These are phyloP conservation scores for Hura crepitans DNA, from an alignment of 441 rosid species.

Conservation along the genomic window DNA sequence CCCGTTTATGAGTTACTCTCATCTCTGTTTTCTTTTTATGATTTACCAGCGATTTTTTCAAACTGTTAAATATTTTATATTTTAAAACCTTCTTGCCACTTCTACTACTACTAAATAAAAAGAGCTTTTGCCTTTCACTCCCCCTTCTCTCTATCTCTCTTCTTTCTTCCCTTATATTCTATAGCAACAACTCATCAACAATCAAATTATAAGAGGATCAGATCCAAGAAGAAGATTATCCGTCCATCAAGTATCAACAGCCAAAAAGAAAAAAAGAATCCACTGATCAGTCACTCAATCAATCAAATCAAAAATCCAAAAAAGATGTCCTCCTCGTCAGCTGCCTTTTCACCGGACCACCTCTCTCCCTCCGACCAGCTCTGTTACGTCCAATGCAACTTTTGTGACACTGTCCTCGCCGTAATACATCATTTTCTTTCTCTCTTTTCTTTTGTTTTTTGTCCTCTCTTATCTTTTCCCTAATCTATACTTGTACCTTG, in stretches of 20 bases:
- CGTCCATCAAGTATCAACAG: constrained; percentile 30
- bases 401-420: constrained; percentile 84
- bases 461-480: constrained; percentile 3
- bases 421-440: constrained; percentile 31
- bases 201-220: constrained; percentile 55
- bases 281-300: constrained; percentile 64
- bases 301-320: constrained; percentile 43
- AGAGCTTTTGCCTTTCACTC: constrained; percentile 10
- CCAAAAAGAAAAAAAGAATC: constrained; percentile 18
- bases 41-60: constrained; percentile 21
- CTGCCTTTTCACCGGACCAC: constrained; percentile 80
- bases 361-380: constrained; percentile 92
- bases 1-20: constrained; percentile 1
- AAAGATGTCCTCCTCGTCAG: constrained; percentile 60
- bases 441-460: constrained; percentile 6
- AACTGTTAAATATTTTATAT: too few species aligned
- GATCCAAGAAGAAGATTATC: constrained; percentile 44
- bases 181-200: constrained; percentile 47
- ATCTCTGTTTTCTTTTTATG: constrained; percentile 10
- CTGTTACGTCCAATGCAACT: constrained; percentile 93
- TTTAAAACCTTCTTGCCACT: too few species aligned
- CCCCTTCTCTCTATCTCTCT: constrained; percentile 27
- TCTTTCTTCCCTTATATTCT: constrained; percentile 24
- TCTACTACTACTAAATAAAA: constrained; percentile 25
- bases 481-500: neutral